Evolutionary conservation across 192 early-diverging fungal genomes (phyloP).

Genomic region (Coemansia sp.): DNA sequence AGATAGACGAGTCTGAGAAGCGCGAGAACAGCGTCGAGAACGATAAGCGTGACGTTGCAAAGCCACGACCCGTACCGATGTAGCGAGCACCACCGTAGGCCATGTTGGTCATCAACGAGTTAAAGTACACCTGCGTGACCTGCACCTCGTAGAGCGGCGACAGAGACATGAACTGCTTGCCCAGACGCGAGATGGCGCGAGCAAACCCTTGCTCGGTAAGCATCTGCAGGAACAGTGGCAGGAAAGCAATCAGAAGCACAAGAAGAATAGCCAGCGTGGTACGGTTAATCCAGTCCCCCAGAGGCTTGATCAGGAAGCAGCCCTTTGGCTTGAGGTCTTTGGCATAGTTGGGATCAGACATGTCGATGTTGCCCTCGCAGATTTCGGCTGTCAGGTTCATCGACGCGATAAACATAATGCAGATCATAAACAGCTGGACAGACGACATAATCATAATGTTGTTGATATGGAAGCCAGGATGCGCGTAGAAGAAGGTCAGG

Average conservation of each 20-base stretch:
- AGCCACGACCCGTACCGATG: conserved; percentile 83
- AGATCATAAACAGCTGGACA: conserved; percentile 79
- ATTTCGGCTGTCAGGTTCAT: conserved; percentile 64
- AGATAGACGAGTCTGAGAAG: conserved; percentile 74
- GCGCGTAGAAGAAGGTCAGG: conserved; percentile 87
- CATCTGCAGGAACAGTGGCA: conserved; percentile 83
- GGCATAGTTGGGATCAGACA: conserved; percentile 54
- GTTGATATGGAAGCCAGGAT: conserved; percentile 88
- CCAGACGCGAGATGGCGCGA: conserved; percentile 67
- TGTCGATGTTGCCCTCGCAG: conserved; percentile 66
- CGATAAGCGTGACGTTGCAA: conserved; percentile 76
- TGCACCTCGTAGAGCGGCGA: conserved; percentile 84
- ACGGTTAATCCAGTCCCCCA: conserved; percentile 81
- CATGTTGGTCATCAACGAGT: conserved; percentile 79
- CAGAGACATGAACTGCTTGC: conserved; percentile 80
- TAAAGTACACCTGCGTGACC: conserved; percentile 83
- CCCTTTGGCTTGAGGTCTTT: conserved; percentile 49
- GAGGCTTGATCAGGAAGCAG: conserved; percentile 73
- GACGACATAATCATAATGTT: conserved; percentile 86
- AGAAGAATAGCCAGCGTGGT: conserved; percentile 79
- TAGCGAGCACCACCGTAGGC: conserved; percentile 82
- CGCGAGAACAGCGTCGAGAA: conserved; percentile 76
- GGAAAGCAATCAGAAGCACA: conserved; percentile 78
- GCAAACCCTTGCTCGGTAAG: conserved; percentile 81
- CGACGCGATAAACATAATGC: conserved; percentile 73